Evolutionary conservation across 2,329 filamentous ascomycete genomes (phyloP).

Genomic region (Colletotrichum gloeosporioides): DNA sequence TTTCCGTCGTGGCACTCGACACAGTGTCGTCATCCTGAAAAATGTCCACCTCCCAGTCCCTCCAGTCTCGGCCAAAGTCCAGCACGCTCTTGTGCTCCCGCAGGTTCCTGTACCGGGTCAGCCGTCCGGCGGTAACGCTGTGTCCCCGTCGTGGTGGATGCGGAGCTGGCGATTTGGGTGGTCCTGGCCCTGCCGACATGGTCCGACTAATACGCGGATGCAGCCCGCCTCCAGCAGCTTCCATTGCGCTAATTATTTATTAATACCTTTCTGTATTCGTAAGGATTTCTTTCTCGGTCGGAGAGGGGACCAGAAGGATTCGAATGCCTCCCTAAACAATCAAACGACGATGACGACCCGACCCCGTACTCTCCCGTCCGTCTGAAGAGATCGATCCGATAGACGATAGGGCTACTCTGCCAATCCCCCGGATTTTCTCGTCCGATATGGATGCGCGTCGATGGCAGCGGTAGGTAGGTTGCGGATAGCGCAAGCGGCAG

Average conservation of each 20-base stretch:
- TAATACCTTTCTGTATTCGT: background rate
- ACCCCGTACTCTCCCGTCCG: background rate
- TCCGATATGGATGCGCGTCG: constrained; percentile 4
- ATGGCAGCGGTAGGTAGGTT: background rate
- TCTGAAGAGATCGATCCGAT: background rate
- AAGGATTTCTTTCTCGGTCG: background rate
- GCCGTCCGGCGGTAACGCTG: constrained; percentile 8
- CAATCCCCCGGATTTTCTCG: constrained; percentile 1
- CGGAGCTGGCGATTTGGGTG: constrained; percentile 17
- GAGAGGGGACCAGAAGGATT: background rate
- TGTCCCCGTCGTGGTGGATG: constrained; percentile 16
- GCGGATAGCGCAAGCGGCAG: background rate
- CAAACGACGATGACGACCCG: background rate
- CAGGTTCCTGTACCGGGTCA: constrained; percentile 15
- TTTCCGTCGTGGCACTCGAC: constrained; percentile 22
- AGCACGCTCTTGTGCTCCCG: constrained; percentile 16
- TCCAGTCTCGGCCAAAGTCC: constrained; percentile 19
- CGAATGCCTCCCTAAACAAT: background rate
- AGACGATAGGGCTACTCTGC: background rate
- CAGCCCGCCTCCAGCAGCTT: background rate
- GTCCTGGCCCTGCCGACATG: constrained; percentile 19
- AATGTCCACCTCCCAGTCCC: constrained; percentile 21
- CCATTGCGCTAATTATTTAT: background rate
- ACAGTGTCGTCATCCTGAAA: constrained; percentile 16
- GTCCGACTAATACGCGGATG: constrained; percentile 11